Evolutionary conservation across 306 rosid species (phyloP).

Genomic region (Carpinus viminea): DNA sequence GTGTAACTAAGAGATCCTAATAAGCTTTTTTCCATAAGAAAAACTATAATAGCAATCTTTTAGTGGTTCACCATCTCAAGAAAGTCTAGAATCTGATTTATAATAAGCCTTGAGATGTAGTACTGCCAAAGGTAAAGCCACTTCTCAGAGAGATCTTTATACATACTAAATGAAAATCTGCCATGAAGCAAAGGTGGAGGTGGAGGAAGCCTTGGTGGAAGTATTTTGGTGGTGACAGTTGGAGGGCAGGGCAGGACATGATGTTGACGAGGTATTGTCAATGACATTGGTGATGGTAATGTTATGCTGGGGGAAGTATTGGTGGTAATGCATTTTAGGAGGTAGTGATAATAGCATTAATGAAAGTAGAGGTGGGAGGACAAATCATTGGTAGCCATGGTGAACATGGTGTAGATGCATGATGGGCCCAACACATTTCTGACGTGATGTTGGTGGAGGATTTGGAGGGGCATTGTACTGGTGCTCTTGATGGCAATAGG

Average conservation of each 20-base stretch:
- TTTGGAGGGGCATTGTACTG: background rate
- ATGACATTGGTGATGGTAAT: background rate
- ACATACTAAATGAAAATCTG: background rate
- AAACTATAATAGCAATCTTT: background rate
- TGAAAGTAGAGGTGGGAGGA: conserved; percentile 6
- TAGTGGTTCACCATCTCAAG: background rate
- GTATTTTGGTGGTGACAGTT: background rate
- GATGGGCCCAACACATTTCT: background rate
- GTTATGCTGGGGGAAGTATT: background rate
- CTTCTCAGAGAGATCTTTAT: background rate
- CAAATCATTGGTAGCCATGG: background rate
- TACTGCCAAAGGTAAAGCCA: background rate
- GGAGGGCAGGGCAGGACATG: background rate
- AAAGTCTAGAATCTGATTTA: background rate
- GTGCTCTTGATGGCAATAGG: background rate
- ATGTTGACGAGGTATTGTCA: background rate
- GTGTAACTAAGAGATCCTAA: background rate
- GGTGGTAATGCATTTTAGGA: background rate
- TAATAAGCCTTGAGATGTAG: background rate
- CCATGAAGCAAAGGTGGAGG: background rate
- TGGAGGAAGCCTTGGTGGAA: background rate
- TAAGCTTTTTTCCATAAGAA: background rate
- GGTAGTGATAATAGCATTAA: background rate
- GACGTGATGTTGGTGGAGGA: background rate
- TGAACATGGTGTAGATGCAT: background rate